Percentiles rank a stretch among this genome's conserved stretches.
Evolutionary conservation across 1,139 yeast genomes (phyloP).

Genomic region (Hanseniaspora uvarum): DNA sequence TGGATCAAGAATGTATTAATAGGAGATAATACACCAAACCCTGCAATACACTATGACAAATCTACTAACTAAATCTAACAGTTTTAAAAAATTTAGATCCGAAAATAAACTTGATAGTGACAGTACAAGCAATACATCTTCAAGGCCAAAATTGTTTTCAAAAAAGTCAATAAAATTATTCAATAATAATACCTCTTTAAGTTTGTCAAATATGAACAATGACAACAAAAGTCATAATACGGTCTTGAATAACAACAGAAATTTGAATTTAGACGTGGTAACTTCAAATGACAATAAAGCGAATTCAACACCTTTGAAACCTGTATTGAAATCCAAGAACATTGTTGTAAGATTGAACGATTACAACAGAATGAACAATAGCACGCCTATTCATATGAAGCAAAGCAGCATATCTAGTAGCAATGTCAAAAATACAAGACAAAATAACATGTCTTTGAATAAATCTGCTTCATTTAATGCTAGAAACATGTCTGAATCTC

Average conservation of each 20-base stretch:
- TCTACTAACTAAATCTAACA: constrained; percentile 5
- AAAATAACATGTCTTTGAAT: neutral
- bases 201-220: neutral
- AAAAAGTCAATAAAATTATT: constrained; percentile 12
- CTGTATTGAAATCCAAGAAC: constrained; percentile 22
- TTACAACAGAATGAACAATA: constrained; percentile 13
- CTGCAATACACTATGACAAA: neutral
- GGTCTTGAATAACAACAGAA: constrained; percentile 5
- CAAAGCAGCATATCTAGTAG: constrained; percentile 6
- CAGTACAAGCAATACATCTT: neutral
- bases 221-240: neutral
- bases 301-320: constrained; percentile 22
- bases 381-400: neutral
- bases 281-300: constrained; percentile 20
- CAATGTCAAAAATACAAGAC: neutral
- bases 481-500: neutral
- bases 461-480: neutral
- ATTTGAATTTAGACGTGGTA: constrained; percentile 27
- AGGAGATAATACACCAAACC: neutral
- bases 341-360: constrained; percentile 26
- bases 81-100: constrained; percentile 13
- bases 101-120: neutral
- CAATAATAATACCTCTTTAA: neutral
- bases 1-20: no score
- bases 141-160: constrained; percentile 11